These are phyloP conservation scores for Lactifluus hygrophoroides DNA, from an alignment of 768 basidiomycete genomes.

Conservation along the genomic window DNA sequence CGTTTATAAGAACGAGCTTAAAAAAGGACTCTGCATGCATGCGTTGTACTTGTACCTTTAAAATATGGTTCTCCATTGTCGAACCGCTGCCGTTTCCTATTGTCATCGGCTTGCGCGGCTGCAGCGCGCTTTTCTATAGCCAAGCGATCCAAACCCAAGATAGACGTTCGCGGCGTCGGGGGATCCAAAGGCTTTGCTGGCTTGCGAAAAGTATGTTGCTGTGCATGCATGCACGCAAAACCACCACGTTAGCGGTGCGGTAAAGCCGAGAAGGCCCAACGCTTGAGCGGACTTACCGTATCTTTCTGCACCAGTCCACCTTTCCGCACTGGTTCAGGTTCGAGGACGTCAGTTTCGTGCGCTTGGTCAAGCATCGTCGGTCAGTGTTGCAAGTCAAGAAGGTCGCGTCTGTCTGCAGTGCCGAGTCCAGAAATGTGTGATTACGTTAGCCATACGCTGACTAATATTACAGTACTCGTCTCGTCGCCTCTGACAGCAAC, in stretches of 20 bases:
- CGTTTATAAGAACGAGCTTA: too few species aligned
- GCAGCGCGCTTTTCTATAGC: slow-evolving; percentile 77
- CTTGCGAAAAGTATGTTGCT: slow-evolving; percentile 77
- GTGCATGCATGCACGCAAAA: too few species aligned
- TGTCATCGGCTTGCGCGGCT: slow-evolving; percentile 35
- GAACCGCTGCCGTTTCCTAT: slow-evolving; percentile 58
- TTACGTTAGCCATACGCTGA: slow-evolving; percentile 40
- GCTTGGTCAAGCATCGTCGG: not conserved
- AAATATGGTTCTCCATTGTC: slow-evolving; percentile 63
- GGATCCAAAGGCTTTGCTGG: slow-evolving; percentile 68
- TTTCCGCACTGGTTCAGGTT: slow-evolving; percentile 65
- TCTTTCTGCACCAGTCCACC: slow-evolving; percentile 74
- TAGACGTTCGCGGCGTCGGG: slow-evolving; percentile 66
- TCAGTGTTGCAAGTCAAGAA: too few species aligned
- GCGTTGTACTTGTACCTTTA: too few species aligned
- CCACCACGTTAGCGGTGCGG: too few species aligned
- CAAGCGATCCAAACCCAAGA: slow-evolving; percentile 81
- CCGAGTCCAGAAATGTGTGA: slow-evolving; percentile 65
- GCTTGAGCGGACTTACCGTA: slow-evolving; percentile 35
- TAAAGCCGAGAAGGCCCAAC: slow-evolving; percentile 9
- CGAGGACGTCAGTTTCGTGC: slow-evolving; percentile 73
- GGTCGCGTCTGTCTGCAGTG: too few species aligned
- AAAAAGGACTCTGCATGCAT: too few species aligned
- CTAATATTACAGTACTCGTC: not conserved
- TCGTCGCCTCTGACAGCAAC: too few species aligned